Conservation (phyloP, 306 rosid species). For the Abrus pulchellus region DNA sequence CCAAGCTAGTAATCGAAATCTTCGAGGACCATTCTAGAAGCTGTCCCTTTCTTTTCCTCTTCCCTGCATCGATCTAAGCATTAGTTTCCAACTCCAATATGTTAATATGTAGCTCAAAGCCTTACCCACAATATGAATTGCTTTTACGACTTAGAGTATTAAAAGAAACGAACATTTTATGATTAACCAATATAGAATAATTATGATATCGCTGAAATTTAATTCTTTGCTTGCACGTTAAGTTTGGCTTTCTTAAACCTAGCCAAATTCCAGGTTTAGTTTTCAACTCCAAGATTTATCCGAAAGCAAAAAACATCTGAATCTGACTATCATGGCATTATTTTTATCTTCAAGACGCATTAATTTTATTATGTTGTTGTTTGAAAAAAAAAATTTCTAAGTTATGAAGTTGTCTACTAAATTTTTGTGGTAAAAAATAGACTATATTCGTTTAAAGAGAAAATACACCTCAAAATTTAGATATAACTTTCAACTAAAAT, state of each 20-base stretch:
- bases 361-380: neutral
- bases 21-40: conserved; percentile 25
- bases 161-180: neutral
- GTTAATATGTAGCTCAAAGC: conserved; percentile 17
- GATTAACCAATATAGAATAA: neutral
- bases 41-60: neutral
- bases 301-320: neutral
- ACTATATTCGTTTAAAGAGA: no score
- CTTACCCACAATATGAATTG: neutral
- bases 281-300: neutral
- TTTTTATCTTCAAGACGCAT: neutral
- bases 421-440: no score
- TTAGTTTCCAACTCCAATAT: neutral
- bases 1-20: conserved; percentile 17
- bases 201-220: neutral
- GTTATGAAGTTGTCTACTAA: no score
- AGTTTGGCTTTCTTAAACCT: conserved; percentile 15
- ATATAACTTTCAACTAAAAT: no score
- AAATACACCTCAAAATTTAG: no score
- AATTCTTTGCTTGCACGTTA: conserved; percentile 34
- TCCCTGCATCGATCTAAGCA: neutral
- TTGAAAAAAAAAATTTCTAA: no score
- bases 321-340: neutral
- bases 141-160: neutral
- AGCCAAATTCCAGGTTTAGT: neutral